Evolutionary conservation across 306 rosid species (phyloP).

Genomic region (Astragalus membranaceus): DNA sequence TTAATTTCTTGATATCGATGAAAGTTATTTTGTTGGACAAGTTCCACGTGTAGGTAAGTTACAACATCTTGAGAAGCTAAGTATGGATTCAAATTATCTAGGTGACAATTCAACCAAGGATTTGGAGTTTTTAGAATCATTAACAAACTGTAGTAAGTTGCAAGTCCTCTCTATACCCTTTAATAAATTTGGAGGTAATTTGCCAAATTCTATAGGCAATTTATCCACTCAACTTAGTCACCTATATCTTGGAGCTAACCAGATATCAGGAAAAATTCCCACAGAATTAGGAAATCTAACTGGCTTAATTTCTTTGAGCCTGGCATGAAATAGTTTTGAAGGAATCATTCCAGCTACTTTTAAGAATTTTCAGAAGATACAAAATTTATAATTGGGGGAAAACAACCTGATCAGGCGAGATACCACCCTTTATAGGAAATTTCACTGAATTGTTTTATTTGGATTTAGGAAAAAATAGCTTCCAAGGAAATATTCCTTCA

Average conservation of each 20-base stretch:
- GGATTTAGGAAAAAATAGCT: too few species aligned
- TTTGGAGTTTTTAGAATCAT: constrained; percentile 13
- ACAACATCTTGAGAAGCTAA: accelerated
- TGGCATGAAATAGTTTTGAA: not conserved
- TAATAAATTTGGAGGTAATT: constrained; percentile 27
- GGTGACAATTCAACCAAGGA: constrained; percentile 23
- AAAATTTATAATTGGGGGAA: accelerated
- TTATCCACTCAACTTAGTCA: not conserved
- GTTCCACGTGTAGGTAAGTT: constrained; percentile 19
- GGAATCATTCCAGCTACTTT: constrained; percentile 19
- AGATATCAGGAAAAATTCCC: constrained; percentile 19
- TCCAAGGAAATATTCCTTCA: too few species aligned
- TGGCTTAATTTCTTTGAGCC: not conserved
- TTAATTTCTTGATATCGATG: accelerated
- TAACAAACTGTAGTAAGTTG: constrained; percentile 25
- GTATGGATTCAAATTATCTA: not conserved
- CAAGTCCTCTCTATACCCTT: accelerated
- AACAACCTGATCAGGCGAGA: constrained; percentile 21
- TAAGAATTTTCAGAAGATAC: constrained; percentile 8
- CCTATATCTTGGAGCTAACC: not conserved
- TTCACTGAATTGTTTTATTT: too few species aligned
- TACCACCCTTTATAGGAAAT: too few species aligned
- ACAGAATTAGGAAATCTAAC: constrained; percentile 12
- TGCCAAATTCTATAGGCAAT: constrained; percentile 15
- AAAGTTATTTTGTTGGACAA: constrained; percentile 4